Evolutionary conservation across 495 filamentous ascomycete genomes (phyloP), one percentile per base, ranked within the genome.

Genomic region (Penicillium lividum): DNA sequence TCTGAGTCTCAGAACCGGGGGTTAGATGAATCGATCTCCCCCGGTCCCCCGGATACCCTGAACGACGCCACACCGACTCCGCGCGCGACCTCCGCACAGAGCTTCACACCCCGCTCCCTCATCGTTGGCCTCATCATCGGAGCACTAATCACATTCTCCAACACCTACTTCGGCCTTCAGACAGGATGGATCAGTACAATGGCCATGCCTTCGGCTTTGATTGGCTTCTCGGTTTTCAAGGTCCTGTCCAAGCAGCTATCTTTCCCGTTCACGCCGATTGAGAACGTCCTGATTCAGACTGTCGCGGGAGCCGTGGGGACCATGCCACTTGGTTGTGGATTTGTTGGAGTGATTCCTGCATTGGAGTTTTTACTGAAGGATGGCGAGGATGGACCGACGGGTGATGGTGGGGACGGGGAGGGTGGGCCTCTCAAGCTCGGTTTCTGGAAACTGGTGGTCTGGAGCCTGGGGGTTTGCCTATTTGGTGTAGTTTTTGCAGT

Each of bases 401-500:
- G 73, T 28, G 76, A 75, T 59, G 83, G 83, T 33, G 91, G 92
- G 1, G 66, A 64, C 15, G 76, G 76, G 27, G 77, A 80, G 54
- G 84, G 84, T 48, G 91, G 92, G 0, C 90, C 92, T 5, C 65
- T 98, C 25, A 73, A 79, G 51, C 68, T 98, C 6, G 81, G 84
- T 16, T 80, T 90, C 61, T 82, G 85, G 73, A 90, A 92, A 65
- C 67, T 97, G 55, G 86, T 94, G 16, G 68, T 97, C 1, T 98
- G 95, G 94, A 86, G 88, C 42, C 65, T 98, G 57, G 94, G 94
- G 1, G 82, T 98, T 36, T 96, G 91, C 62, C 89, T 97, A 59
- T 99, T 98, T 66, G 94, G 94, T 0, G 94, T 97, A 0, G 89
- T 98, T 4, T 97, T 98, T 76, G 94, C 92, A 0, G 94, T 98